These are phyloP conservation scores for Vanrija humicola DNA, from an alignment of 1,284 basidiomycete species.

Conservation along the genomic window DNA sequence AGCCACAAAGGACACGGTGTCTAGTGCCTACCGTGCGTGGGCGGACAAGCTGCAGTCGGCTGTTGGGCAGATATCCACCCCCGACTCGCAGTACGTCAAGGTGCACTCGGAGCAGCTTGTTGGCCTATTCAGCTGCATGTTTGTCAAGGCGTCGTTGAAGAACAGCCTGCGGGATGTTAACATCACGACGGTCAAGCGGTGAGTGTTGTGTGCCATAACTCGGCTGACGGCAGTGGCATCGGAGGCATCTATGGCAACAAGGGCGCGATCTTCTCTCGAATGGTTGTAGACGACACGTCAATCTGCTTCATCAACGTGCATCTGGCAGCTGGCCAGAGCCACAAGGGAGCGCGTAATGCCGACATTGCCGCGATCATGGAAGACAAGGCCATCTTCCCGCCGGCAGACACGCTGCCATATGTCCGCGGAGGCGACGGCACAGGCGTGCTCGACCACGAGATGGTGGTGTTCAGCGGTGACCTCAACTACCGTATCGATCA, in stretches of 20 bases:
- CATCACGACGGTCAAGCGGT: slow-evolving; percentile 72
- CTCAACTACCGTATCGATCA: slow-evolving; percentile 84
- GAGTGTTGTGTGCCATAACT: neutral
- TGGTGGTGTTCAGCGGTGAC: slow-evolving; percentile 74
- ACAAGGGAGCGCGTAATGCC: slow-evolving; percentile 74
- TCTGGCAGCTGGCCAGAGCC: slow-evolving; percentile 86
- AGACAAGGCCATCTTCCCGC: slow-evolving; percentile 66
- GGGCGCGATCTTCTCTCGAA: slow-evolving; percentile 87
- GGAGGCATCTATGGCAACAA: slow-evolving; percentile 93
- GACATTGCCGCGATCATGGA: slow-evolving; percentile 83
- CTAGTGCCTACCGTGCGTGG: slow-evolving; percentile 81
- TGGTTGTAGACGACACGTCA: slow-evolving; percentile 85
- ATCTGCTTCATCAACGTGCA: slow-evolving; percentile 95
- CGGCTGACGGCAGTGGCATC: slow-evolving; percentile 61
- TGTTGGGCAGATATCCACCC: slow-evolving; percentile 62
- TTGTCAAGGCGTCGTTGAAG: slow-evolving; percentile 56
- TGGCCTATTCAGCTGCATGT: slow-evolving; percentile 82
- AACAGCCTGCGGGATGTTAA: slow-evolving; percentile 63
- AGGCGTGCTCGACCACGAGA: slow-evolving; percentile 91
- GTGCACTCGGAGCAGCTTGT: slow-evolving; percentile 85
- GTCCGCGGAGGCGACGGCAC: slow-evolving; percentile 88
- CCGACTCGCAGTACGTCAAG: slow-evolving; percentile 67
- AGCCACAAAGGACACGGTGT: slow-evolving; percentile 59
- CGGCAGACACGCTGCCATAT: slow-evolving; percentile 61
- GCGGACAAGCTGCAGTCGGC: slow-evolving; percentile 72